Conservation (phyloP, 352 stramenopile genomes). For the Pythium aquatile region DNA sequence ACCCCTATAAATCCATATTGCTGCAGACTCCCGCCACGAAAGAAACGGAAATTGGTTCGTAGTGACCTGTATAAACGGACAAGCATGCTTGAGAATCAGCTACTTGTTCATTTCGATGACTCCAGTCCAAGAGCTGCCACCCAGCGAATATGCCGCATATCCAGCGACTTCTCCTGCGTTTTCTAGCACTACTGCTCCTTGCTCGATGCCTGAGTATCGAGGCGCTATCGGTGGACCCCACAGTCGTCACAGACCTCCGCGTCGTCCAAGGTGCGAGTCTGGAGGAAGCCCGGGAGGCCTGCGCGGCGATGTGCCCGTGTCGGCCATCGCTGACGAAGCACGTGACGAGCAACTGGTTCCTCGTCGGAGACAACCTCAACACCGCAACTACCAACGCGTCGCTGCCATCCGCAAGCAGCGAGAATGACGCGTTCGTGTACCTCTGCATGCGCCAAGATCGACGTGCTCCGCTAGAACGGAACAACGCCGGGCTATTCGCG, state of each 20-base stretch:
- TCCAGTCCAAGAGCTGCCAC: not conserved
- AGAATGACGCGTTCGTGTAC: conserved; percentile 4
- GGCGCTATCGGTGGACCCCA: not conserved
- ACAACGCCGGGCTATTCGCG: conserved; percentile 5
- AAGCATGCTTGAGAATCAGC: not conserved
- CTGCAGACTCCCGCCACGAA: not conserved
- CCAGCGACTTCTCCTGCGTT: not conserved
- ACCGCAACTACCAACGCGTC: not conserved
- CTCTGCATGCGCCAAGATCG: conserved; percentile 26
- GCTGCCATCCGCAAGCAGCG: not conserved
- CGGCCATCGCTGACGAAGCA: conserved; percentile 13
- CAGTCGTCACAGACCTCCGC: conserved; percentile 21
- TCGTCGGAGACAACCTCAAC: conserved; percentile 17
- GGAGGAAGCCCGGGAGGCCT: conserved; percentile 15
- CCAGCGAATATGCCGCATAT: not conserved
- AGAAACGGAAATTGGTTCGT: too few species aligned
- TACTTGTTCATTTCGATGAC: not conserved
- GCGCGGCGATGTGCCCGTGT: conserved; percentile 22
- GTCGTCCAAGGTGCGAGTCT: conserved; percentile 14
- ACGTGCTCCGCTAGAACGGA: conserved; percentile 1
- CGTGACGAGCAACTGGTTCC: conserved; percentile 20
- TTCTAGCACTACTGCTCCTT: not conserved
- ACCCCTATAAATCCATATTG: not conserved
- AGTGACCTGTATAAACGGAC: not conserved
- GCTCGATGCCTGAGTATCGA: not conserved